Evolutionary conservation across 768 basidiomycete species (phyloP).

Genomic region (Pisolithus marmoratus): DNA sequence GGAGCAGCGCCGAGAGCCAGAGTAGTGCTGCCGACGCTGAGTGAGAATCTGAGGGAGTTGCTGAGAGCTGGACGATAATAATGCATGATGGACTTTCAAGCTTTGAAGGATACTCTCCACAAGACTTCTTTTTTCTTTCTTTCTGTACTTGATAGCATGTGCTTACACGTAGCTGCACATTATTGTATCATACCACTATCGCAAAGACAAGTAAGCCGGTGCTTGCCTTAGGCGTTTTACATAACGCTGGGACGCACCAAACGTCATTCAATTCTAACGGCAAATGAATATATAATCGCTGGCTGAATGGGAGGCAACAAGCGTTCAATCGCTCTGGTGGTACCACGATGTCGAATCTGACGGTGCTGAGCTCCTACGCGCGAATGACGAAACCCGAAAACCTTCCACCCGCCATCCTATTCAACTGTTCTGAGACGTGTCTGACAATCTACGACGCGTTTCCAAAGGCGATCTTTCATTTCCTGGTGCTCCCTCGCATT

Average conservation of each 20-base stretch:
- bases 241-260: not conserved
- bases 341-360: conserved; percentile 36
- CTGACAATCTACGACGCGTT: conserved; percentile 70
- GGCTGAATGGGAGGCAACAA: not conserved
- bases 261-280: not conserved
- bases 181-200: not conserved
- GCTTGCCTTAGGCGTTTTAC: not conserved
- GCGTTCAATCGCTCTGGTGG: not conserved
- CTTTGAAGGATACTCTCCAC: not conserved
- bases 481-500: conserved; percentile 72
- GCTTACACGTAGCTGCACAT: not conserved
- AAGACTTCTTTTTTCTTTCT: conserved; percentile 5
- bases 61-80: conserved; percentile 40
- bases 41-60: conserved; percentile 58
- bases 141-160: conserved; percentile 10
- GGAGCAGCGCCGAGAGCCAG: conserved; percentile 16
- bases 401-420: conserved; percentile 57
- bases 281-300: not conserved
- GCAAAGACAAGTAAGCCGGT: too few relatives aligned
- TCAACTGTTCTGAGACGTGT: conserved; percentile 47
- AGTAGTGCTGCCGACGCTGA: conserved; percentile 43
- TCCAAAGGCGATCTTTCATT: conserved; percentile 85
- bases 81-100: too few relatives aligned
- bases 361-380: conserved; percentile 60
- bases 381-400: conserved; percentile 38